Percentiles rank a stretch among this genome's conserved stretches.
Conservation (phyloP, 192 early-diverging fungal genomes). For the Backusella circina region DNA sequence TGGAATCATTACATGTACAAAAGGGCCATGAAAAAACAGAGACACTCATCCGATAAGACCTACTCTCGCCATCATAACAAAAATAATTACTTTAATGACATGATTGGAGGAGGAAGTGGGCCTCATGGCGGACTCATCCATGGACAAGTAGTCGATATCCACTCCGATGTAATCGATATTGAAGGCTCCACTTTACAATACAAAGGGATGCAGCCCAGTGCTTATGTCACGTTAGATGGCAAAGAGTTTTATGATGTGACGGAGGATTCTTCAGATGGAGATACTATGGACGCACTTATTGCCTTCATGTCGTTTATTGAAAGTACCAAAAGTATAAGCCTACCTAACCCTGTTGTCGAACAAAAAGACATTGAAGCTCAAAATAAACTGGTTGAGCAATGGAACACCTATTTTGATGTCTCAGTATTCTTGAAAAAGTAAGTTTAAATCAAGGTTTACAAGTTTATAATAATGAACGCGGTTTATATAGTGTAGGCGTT, state of each 20-base stretch:
- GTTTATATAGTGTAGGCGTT: constrained; percentile 24
- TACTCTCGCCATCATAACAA: background rate
- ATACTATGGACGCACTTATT: background rate
- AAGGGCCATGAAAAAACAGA: background rate
- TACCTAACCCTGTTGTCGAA: background rate
- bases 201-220: background rate
- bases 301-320: background rate
- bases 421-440: constrained; percentile 23
- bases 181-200: background rate
- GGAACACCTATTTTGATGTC: constrained; percentile 17
- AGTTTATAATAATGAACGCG: background rate
- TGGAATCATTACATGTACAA: background rate
- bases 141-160: background rate
- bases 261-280: background rate
- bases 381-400: background rate
- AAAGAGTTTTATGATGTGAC: background rate
- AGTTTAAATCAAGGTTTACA: background rate
- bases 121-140: background rate
- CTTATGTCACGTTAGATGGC: background rate
- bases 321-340: background rate
- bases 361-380: background rate
- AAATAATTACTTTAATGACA: background rate
- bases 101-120: background rate
- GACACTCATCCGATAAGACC: background rate
- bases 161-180: background rate